Conservation (phyloP, 2,329 filamentous ascomycete species). For the Acephala macrosclerotiorum region DNA sequence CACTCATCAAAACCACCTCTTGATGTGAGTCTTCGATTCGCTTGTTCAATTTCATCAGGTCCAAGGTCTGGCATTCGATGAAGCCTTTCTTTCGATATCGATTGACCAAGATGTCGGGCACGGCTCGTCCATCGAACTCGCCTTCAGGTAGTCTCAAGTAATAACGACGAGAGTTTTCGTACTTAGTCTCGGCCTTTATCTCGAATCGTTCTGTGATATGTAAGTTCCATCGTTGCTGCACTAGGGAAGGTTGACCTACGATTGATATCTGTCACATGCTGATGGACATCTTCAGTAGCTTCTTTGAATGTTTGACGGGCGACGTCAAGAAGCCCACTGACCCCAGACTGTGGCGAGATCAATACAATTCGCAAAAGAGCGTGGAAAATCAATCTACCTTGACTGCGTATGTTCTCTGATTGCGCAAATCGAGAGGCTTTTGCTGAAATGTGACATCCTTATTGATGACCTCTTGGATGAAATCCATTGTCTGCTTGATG, state of each 20-base stretch:
- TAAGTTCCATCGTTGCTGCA: constrained; percentile 14
- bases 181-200: constrained; percentile 73
- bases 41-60: constrained; percentile 81
- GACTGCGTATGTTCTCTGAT: constrained; percentile 90
- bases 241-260: constrained; percentile 51
- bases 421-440: constrained; percentile 83
- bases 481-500: constrained; percentile 63
- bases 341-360: constrained; percentile 64
- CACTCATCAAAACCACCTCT: constrained; percentile 84
- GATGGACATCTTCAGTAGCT: constrained; percentile 77
- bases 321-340: constrained; percentile 87
- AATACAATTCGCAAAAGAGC: constrained; percentile 23
- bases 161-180: constrained; percentile 79
- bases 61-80: constrained; percentile 87
- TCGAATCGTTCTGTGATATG: constrained; percentile 49
- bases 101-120: constrained; percentile 82
- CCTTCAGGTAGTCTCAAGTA: constrained; percentile 72
- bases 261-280: constrained; percentile 72
- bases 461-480: constrained; percentile 78
- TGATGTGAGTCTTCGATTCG: constrained; percentile 82
- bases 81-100: constrained; percentile 73
- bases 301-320: constrained; percentile 91
- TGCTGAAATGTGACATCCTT: constrained; percentile 81
- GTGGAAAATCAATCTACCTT: constrained; percentile 58
- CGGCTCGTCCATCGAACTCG: constrained; percentile 65